Evolutionary conservation across 257 asterid species (phyloP), one percentile per base, ranked within the genome.

Genomic region (Fraxinus quadrangulata): DNA sequence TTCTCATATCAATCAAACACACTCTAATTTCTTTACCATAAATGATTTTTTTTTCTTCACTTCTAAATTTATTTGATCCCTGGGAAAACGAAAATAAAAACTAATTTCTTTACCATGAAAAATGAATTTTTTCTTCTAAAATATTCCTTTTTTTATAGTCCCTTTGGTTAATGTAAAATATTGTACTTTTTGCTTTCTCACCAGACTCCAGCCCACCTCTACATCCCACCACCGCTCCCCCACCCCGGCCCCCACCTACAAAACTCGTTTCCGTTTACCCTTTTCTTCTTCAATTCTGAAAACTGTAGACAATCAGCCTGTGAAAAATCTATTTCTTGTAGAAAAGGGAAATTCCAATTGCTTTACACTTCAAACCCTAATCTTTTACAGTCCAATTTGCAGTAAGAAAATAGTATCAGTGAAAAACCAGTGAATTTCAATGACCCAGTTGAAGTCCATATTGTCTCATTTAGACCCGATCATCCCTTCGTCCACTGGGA

Each of bases 381-480:
- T 61, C 68, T 61, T 61, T 61, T 61, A 9, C 68, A 21, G 31
- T 61, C 68, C 68, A 61, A 7, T 61, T 61, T 23, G 68, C 31
- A 19, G 12, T 61, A 2, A 61, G 31, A 61, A 61, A 61, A 21
- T 61, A 7, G 6, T 61, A 61, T 23, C 31, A n/a, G 65, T 16
- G 21, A 3, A 14, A 51, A 49, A 17, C 9, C 23, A 17, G 23
- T 54, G 59, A 24, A 14, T 72, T 78, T 76, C 78, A 76, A 89
- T 92, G 93, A 83, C 92, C 36, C 97, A 89, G 56, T 75, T 85
- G 75, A 92, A 90, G 86, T 89, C 97, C 24, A 87, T 86, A 21
- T 87, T 86, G 30, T 85, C 92, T 1, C 94, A 90, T 78, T 79
- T 92, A 2, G 97, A 90, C 78, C 72, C 93, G 42, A 76, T 84